Conservation (phyloP, 1,284 basidiomycete species). For the Naganishia liquefaciens region DNA sequence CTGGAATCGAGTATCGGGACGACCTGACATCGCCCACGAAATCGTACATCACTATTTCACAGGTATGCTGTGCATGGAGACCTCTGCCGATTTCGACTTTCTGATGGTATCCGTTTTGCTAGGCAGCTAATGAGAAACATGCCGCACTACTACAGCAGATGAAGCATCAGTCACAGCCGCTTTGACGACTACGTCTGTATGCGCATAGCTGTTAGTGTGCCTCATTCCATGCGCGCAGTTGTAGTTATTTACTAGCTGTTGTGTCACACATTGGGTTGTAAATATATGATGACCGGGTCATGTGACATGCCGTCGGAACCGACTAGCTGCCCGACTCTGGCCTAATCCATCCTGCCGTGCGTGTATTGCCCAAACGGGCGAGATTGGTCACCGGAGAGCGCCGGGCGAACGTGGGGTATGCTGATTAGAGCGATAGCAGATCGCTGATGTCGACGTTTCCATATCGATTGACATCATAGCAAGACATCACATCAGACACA, state of each 20-base stretch:
- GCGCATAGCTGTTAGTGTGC: no score
- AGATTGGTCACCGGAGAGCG: no score
- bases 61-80: constrained; percentile 38
- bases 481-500: background rate
- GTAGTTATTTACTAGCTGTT: no score
- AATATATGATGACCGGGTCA: no score
- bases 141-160: constrained; percentile 19
- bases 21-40: constrained; percentile 36
- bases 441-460: constrained; percentile 1
- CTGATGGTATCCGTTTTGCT: background rate
- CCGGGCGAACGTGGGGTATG: no score
- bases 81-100: background rate
- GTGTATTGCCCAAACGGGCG: no score
- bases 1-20: constrained; percentile 36
- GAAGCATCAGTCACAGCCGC: background rate
- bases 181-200: background rate
- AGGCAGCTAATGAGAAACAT: constrained; percentile 42
- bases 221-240: no score
- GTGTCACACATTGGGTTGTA: no score
- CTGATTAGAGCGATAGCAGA: no score
- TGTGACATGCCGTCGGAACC: no score
- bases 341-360: no score
- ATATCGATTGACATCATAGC: background rate
- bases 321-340: no score
- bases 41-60: constrained; percentile 54